Evolutionary conservation across 2,329 filamentous ascomycete species (phyloP), one percentile per base, ranked within the genome.

Genomic region (Hypoxylon sp.): DNA sequence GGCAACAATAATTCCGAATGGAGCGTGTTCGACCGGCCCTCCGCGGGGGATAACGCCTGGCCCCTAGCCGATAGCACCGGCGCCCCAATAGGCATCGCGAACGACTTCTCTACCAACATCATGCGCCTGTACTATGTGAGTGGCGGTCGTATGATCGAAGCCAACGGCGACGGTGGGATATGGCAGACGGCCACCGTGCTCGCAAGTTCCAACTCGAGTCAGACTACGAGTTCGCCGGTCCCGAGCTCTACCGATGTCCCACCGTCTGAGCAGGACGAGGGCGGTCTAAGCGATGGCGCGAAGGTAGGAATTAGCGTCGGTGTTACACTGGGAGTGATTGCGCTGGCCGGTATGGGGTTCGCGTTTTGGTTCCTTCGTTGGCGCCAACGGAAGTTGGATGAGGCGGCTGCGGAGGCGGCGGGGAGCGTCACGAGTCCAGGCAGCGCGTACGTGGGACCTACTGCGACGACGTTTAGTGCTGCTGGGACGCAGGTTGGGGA

Each of bases 241-340:
- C 7, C 56, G 6, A 30, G n/a, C n/a, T 27, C 61, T 12, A 51
- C 16, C 21, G 47, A 2, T 1, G 5, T 19, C 2, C 3, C 46
- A n/a, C 4, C 52, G 43, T 14, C 51, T 12, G 39, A 32, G 14
- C 21, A 29, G 8, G 45, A 50, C 23, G 55, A 32, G 21, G 48
- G 59, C 16, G 75, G 74, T 1, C 74, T 81, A 8, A 77, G 75
- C 41, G 67, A 74, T 0, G 78, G 77, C 6, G 78, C 76, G 67
- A 79, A 78, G 64, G 74, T 73, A 1, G 77, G 79, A 21, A 71
- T 79, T 53, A 75, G 76, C 16, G 74, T 78, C 5, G 78, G 79
- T 25, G 76, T 78, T 19, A 70, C 74, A 1, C 55, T 80, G 9
- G 78, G 74, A 52, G 76, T 72, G 11, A 68, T 80, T 11, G 74